Base-by-base conservation (phyloP, 176 grass and related monocot genomes). In the Zoysia pacifica region DNA sequence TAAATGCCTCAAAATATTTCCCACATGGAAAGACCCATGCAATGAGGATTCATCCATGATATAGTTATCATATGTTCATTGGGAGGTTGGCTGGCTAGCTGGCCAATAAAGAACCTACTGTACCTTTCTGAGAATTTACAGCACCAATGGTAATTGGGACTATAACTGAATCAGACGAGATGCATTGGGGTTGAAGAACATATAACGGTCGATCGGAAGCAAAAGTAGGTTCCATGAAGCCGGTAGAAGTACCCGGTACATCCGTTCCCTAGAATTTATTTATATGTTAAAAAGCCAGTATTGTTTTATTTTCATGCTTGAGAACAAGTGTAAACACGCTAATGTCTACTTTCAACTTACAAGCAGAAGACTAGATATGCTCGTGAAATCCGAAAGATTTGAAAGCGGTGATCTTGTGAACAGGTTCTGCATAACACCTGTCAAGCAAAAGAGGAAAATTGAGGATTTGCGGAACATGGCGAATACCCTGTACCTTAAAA, bases 401-500 rank as follows among this genome's bases (percentile, higher is more conserved):
- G 67, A 52, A 77, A 72, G 49, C 38, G 70, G 56, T 8, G 37
- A 89, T 43, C 67, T 70, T 77, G 63, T 66, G 42, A 89, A 59
- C 87, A 89, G 54, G 50, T 77, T 89, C 36, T 89, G 87, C 82
- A 85, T 89, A 67, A 89, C 46, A 89, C 36, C 87, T 89, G 72
- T 36, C 65, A 77, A 77, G 60, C 18, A 77, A 81, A 60, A 9
- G 38, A 11, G n/a, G 45, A 77, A 74, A 85, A 42, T 80, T 89
- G 41, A 58, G 35, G 40, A 39, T 40, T 79, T 69, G 7, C 65
- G 11, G 14, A 62, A 86, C 56, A 83, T 89, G 72, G 43, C 39
- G n/a, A 48, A 78, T 39, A 77, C 7, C 16, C 11, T 73, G 65
- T 9, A 88, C 8, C 3, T 72, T 71, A 15, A 36, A 65, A 66